Conservation (phyloP, 805 yeast species). For the Ogataea siamensis region DNA sequence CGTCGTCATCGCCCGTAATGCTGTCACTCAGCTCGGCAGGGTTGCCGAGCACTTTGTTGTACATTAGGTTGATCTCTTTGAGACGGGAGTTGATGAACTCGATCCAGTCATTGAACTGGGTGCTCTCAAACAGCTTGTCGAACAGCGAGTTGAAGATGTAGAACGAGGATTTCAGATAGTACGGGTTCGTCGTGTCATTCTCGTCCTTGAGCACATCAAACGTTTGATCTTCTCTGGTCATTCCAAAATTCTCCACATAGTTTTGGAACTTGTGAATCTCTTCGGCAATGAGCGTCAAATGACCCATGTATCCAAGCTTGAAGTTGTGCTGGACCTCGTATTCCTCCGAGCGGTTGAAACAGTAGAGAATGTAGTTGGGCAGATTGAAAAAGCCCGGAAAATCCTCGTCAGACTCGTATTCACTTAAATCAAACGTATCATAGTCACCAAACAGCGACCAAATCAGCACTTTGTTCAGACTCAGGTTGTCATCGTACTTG, state of each 20-base stretch:
- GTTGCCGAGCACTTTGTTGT: conserved; percentile 57
- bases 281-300: conserved; percentile 54
- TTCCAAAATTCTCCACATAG: conserved; percentile 34
- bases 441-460: conserved; percentile 36
- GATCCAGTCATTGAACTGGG: conserved; percentile 40
- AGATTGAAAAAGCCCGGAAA: conserved; percentile 35
- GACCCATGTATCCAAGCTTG: conserved; percentile 60
- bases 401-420: conserved; percentile 16
- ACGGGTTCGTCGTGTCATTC: conserved; percentile 27
- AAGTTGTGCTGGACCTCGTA: conserved; percentile 38
- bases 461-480: conserved; percentile 35
- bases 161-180: conserved; percentile 32
- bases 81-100: conserved; percentile 49
- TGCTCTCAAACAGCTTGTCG: conserved; percentile 29
- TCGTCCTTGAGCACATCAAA: conserved; percentile 30
- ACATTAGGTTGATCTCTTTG: conserved; percentile 52
- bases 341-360: conserved; percentile 30
- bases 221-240: conserved; percentile 34
- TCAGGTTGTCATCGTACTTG: conserved; percentile 32
- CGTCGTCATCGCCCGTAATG: conserved; percentile 30
- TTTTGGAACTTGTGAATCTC: conserved; percentile 54
- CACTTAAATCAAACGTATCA: conserved; percentile 23
- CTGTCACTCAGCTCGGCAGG: conserved; percentile 30
- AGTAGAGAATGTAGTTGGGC: conserved; percentile 30
- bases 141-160: conserved; percentile 34